These are phyloP conservation scores for Diaporthe ilicicola DNA, from an alignment of 2,329 filamentous ascomycete genomes.

Conservation along the genomic window DNA sequence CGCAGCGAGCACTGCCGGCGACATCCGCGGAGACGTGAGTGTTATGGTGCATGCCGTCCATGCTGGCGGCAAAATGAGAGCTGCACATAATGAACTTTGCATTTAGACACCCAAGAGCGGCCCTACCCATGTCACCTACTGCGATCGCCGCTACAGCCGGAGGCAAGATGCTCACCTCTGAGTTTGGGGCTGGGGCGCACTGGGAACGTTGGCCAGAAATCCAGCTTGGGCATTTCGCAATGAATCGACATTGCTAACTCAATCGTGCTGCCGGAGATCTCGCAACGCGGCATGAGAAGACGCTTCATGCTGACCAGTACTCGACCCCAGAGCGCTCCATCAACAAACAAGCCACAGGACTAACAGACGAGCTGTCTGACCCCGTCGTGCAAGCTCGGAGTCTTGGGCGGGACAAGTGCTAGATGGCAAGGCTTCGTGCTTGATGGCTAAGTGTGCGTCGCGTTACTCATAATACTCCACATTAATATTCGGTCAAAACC, in stretches of 20 bases:
- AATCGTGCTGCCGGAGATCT: not conserved
- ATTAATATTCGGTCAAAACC: too few relatives aligned
- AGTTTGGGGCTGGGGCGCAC: too few relatives aligned
- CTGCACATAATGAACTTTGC: not conserved
- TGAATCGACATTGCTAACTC: too few relatives aligned
- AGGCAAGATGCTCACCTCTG: not conserved
- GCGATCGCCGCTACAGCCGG: not conserved
- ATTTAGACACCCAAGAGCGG: not conserved
- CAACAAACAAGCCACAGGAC: too few relatives aligned
- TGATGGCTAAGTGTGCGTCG: too few relatives aligned
- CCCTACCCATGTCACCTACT: not conserved
- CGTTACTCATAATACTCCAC: too few relatives aligned
- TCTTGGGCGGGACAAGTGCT: too few relatives aligned
- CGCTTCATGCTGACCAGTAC: not conserved
- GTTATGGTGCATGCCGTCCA: too few relatives aligned
- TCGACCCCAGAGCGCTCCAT: not conserved
- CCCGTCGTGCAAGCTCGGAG: too few relatives aligned
- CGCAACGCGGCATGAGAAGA: not conserved
- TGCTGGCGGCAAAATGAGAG: not conserved
- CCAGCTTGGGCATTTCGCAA: not conserved
- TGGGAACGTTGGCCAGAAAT: not conserved
- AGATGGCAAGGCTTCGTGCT: too few relatives aligned
- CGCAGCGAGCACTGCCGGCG: conserved; percentile 4
- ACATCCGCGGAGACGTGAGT: not conserved
- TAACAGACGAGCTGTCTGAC: too few relatives aligned